Evolutionary conservation across 805 yeast species (phyloP), one percentile per base, ranked within the genome.

Genomic region (Lachancea nothofagi): DNA sequence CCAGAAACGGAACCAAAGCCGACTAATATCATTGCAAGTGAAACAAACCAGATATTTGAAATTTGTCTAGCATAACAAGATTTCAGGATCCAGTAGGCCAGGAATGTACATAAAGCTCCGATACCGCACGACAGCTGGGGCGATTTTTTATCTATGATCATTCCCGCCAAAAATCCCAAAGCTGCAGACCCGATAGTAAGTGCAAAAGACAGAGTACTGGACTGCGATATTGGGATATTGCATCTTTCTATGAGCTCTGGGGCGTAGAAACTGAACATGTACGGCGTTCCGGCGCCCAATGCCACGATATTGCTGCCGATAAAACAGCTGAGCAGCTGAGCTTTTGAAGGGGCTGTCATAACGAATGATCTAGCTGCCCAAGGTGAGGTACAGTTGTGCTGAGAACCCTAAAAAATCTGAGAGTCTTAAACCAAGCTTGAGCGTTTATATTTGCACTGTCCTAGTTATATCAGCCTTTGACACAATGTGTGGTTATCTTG

Each of bases 201-300:
- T 0, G 81, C 72, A 26, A 83, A 62, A 0, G 90, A 77, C 4
- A 83, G 66, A 10, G 74, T 70, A 2, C 88, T 83, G 6, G 87
- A 75, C 45, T 75, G 76, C 0, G 76, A 65, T 0, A 82, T 72
- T 0, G 80, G 71, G 20, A 83, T 66, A 0, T 76, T 71, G 18
- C 82, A 75, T 48, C 70, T 63, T 19, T 67, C 62, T 20, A 80
- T 70, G 46, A 83, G 62, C 54, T 83, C 88, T 2, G 90, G 89
- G 1, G 87, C 78, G 54, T 77, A 83, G n/a, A 77, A 75, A 0
- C 89, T 84, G 55, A 77, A 83, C 10, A 81, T 63, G 50, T 83
- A 83, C 0, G 86, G 83, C 2, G 88, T 82, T 2, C 93, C 90
- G 3, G 86, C 72, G 0, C 82, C 87, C 33, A 82, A 51, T 0